phyloP scores from a whole-genome alignment of 116 monocot species.

The Posidonia oceanica region DNA sequence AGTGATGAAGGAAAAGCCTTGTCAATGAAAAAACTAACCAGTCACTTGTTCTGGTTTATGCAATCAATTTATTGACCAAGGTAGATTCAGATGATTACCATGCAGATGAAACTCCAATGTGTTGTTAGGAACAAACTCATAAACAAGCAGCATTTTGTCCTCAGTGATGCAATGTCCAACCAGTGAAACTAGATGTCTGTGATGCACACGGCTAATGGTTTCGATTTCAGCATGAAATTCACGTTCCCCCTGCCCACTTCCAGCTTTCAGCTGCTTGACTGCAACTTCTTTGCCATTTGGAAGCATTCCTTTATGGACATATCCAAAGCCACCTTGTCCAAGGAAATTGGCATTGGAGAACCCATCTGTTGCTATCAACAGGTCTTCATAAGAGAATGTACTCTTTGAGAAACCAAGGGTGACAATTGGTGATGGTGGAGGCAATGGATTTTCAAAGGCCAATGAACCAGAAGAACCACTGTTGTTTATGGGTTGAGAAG shows the following conservation, averaged over 20 bases:
- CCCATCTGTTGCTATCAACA: constrained; percentile 43
- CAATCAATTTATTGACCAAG: neutral
- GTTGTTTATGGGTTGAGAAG: constrained; percentile 11
- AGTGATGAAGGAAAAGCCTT: too few species aligned
- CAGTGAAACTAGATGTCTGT: constrained; percentile 68
- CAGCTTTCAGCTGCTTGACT: constrained; percentile 55
- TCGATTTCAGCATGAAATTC: constrained; percentile 85
- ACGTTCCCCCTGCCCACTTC: constrained; percentile 78
- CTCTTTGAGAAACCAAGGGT: constrained; percentile 17
- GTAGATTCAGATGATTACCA: constrained; percentile 31
- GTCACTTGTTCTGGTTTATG: too few species aligned
- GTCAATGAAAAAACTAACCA: too few species aligned
- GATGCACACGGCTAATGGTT: constrained; percentile 80
- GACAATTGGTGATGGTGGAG: constrained; percentile 21
- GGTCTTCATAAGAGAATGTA: constrained; percentile 16
- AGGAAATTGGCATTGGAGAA: constrained; percentile 80
- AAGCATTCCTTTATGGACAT: constrained; percentile 65
- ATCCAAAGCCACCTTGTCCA: constrained; percentile 82
- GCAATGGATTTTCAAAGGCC: constrained; percentile 22
- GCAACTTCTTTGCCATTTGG: constrained; percentile 73
- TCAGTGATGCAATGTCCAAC: constrained; percentile 69
- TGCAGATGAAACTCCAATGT: constrained; percentile 82
- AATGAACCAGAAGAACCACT: constrained; percentile 34
- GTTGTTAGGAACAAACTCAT: constrained; percentile 77
- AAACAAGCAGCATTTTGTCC: constrained; percentile 54